Conservation (phyloP, 108 stramenopile species). For the Cyclotella atomus region DNA sequence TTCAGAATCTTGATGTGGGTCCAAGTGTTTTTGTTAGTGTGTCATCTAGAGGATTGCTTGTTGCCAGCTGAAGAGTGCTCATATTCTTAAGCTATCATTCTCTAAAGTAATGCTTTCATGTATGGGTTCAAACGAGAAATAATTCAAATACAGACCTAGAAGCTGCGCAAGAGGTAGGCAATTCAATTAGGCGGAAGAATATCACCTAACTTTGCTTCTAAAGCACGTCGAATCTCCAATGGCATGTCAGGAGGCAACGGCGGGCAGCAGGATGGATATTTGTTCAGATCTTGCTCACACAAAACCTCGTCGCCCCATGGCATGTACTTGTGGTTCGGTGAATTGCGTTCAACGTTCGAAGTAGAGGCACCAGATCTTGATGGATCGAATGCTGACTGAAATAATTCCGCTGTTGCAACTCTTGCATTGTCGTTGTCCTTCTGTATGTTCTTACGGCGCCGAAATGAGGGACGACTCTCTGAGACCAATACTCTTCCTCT, state of each 20-base stretch:
- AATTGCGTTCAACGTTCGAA: too few relatives aligned
- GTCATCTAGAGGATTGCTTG: too few relatives aligned
- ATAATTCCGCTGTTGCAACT: constrained; percentile 4
- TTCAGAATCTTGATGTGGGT: too few relatives aligned
- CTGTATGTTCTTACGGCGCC: background rate
- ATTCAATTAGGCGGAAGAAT: constrained; percentile 24
- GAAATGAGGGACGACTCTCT: background rate
- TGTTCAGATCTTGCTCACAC: constrained; percentile 25
- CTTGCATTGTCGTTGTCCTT: background rate
- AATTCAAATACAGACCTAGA: too few relatives aligned
- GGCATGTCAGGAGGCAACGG: constrained; percentile 43
- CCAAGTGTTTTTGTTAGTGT: too few relatives aligned
- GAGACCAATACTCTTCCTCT: constrained; percentile 20
- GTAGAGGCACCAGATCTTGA: background rate
- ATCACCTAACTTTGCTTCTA: constrained; percentile 21
- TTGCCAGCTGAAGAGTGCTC: too few relatives aligned
- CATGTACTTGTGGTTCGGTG: constrained; percentile 1
- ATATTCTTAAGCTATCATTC: too few relatives aligned
- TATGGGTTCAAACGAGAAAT: too few relatives aligned
- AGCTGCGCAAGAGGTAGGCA: too few relatives aligned
- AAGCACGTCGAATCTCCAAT: constrained; percentile 21
- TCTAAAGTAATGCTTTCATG: too few relatives aligned
- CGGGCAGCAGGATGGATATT: constrained; percentile 38
- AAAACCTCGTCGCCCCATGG: constrained; percentile 48
- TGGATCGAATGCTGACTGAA: constrained; percentile 6